phyloP scores from a whole-genome alignment of 441 rosid species.

The Euphorbia schlechtendalii region DNA sequence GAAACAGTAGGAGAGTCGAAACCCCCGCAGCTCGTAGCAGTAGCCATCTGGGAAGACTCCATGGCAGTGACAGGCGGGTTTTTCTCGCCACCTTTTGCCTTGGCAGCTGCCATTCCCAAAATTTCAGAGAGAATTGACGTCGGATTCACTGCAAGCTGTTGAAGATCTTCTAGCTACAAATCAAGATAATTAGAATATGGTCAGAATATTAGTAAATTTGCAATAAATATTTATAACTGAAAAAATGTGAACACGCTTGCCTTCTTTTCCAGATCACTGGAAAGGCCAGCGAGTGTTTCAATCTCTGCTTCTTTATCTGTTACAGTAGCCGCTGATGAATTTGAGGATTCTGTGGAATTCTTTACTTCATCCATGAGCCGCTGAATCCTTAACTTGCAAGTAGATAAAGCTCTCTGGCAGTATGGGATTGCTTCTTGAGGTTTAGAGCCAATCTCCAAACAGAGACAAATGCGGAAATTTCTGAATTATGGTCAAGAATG shows the following conservation, averaged over 20 bases:
- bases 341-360: slow-evolving; percentile 38
- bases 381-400: slow-evolving; percentile 64
- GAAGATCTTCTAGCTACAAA: slow-evolving; percentile 91
- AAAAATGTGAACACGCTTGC: slow-evolving; percentile 25
- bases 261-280: slow-evolving; percentile 84
- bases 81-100: slow-evolving; percentile 36
- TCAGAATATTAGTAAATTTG: background rate
- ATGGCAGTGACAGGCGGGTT: slow-evolving; percentile 29
- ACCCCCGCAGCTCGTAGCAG: slow-evolving; percentile 31
- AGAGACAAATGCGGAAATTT: slow-evolving; percentile 78
- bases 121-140: slow-evolving; percentile 63
- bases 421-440: slow-evolving; percentile 72
- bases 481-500: slow-evolving; percentile 52
- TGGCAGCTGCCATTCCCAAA: slow-evolving; percentile 55
- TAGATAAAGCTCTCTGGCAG: slow-evolving; percentile 67
- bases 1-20: slow-evolving; percentile 66
- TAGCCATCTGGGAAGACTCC: slow-evolving; percentile 62
- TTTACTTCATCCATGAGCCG: slow-evolving; percentile 53
- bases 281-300: slow-evolving; percentile 51
- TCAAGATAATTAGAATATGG: slow-evolving; percentile 16
- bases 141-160: slow-evolving; percentile 57
- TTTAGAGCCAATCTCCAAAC: slow-evolving; percentile 76
- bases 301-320: slow-evolving; percentile 74
- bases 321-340: slow-evolving; percentile 38
- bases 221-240: background rate